These are phyloP conservation scores for Yarrowia sp. DNA, from an alignment of 805 yeast species.

Conservation along the genomic window DNA sequence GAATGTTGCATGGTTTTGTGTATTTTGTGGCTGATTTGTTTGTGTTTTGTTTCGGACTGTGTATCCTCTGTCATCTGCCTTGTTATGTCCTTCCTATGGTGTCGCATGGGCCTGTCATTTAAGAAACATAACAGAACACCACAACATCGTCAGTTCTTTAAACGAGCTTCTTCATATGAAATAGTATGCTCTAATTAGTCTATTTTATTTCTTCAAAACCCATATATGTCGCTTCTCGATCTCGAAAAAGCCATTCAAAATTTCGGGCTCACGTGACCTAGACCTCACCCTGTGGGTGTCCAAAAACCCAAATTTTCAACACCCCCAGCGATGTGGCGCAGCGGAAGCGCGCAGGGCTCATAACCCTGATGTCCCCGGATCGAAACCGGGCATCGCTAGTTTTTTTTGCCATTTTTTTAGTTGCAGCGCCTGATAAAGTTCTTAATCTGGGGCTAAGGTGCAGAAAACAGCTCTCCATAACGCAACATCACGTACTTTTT, in stretches of 20 bases:
- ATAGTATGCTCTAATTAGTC: neutral
- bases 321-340: conserved; percentile 44
- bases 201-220: too few relatives aligned
- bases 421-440: neutral
- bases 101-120: too few relatives aligned
- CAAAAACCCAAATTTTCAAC: neutral
- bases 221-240: too few relatives aligned
- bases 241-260: neutral
- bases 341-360: conserved; percentile 95
- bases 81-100: too few relatives aligned
- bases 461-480: neutral
- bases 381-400: conserved; percentile 85
- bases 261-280: neutral
- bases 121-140: too few relatives aligned
- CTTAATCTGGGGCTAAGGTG: neutral
- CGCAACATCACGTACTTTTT: neutral
- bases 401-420: conserved; percentile 36
- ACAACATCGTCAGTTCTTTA: too few relatives aligned
- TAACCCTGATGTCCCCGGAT: conserved; percentile 92
- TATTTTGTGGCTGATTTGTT: too few relatives aligned
- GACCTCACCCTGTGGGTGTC: too few relatives aligned
- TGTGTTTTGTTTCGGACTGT: too few relatives aligned
- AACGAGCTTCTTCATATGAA: too few relatives aligned
- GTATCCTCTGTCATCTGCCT: too few relatives aligned
- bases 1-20: too few relatives aligned